Base-by-base conservation (phyloP, 2,329 filamentous ascomycete species). In the Xylariaceae sp. region DNA sequence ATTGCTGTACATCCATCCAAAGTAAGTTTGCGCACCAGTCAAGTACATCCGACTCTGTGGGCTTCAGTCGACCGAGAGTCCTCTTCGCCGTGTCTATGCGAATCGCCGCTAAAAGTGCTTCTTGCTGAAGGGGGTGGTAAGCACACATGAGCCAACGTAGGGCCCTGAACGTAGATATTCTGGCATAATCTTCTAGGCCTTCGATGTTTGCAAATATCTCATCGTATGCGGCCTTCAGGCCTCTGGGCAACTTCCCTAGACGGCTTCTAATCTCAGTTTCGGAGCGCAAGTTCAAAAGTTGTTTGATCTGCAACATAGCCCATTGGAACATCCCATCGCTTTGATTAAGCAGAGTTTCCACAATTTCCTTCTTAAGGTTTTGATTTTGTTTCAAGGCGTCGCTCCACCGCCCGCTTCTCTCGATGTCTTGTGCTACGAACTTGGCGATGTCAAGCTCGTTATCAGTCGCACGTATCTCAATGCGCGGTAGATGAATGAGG, bases 321-420 rank as follows among this genome's bases (percentile, higher is more conserved):
- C 50, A 55, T 28, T 55, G 53, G 33, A 55, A 55, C 49, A 53
- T 55, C n/a, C 53, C 53, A 5, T 45, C n/a, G 14, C 49, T 55
- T 34, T 52, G 22, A 18, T 6, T 16, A 17, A 43, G 31, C 18
- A 55, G 28, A n/a, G 36, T 42, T 28, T 33, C 7, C 10, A 53
- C 28, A 14, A 55, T 55, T 4, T 49, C 16, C 4, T 48, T 16
- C 31, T 52, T 55, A 11, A 55, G 45, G 31, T 12, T 13, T 19
- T 28, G 28, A 36, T 28, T 7, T 28, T n/a, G n/a, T n/a, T n/a
- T 28, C 22, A 52, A 33, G 2, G 22, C 11, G 12, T 31, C n/a
- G 9, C 19, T 36, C 53, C 53, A 55, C 12, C 44, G 44, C 5
- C 49, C 49, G 31, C 49, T 45, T 18, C 12, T 36, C 16, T 55